phyloP scores from a whole-genome alignment of 129 eudicot genomes.

The Saposhnikovia divaricata region DNA sequence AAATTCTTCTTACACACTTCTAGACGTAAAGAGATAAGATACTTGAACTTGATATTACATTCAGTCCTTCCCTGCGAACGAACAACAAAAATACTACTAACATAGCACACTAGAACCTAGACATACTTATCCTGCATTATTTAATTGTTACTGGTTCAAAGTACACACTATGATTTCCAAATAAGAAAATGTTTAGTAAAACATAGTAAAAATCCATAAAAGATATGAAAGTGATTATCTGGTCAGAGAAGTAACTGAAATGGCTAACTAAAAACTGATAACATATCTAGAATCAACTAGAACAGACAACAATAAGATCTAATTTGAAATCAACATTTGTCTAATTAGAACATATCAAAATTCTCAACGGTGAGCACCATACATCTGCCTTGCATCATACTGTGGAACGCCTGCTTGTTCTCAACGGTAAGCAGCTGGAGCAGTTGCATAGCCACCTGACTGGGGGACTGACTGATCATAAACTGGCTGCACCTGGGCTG shows the following conservation, averaged over 20 bases:
- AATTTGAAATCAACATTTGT: background rate
- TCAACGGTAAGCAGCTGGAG: conserved; percentile 36
- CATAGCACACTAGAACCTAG: too few relatives aligned
- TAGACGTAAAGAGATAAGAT: too few relatives aligned
- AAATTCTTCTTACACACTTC: too few relatives aligned
- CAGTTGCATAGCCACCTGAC: conserved; percentile 61
- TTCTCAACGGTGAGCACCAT: background rate
- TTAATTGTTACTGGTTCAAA: background rate
- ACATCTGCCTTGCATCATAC: conserved; percentile 18
- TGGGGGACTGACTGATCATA: conserved; percentile 58
- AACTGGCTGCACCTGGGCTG: conserved; percentile 43
- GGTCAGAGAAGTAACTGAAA: background rate
- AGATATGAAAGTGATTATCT: background rate
- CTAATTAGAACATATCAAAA: background rate
- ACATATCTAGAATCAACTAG: background rate
- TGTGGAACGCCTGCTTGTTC: conserved; percentile 39
- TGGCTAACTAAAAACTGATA: background rate
- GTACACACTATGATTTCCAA: background rate
- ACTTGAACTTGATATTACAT: too few relatives aligned
- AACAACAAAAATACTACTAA: too few relatives aligned
- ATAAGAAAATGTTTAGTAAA: background rate
- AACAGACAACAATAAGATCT: conserved; percentile 4
- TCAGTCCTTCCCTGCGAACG: too few relatives aligned
- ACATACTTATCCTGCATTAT: too few relatives aligned
- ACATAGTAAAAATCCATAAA: background rate